Evolutionary conservation across 495 filamentous ascomycete species (phyloP), one percentile per base, ranked within the genome.

Genomic region (Xylaria acuta): DNA sequence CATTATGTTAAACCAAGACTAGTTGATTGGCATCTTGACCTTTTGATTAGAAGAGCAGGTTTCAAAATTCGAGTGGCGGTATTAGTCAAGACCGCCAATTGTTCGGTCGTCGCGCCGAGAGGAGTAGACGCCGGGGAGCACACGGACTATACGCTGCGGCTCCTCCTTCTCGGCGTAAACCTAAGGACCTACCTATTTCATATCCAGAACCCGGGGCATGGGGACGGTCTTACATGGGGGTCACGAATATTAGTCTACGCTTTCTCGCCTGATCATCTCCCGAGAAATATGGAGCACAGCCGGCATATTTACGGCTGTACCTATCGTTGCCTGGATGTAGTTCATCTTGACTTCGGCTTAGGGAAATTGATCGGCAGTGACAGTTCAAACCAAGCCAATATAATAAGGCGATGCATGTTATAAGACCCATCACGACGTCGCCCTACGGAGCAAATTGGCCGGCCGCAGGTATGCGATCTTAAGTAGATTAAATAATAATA

Each of bases 101-200:
- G 22, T 43, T 36, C 60, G 38, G n/a, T 41, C 22, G 7, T 43
- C 9, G 32, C 60, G 14, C n/a, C n/a, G 60, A 30, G 36, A n/a
- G 22, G 22, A 27, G 36, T 63, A 14, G 20, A 63, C 59, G 34
- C 5, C 32, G 1, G 30, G 58, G 20, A 27, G 9, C 36, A 64
- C 27, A 11, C 58, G 16, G 34, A 12, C 58, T 36, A 60, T n/a
- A 20, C 1, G 30, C 59, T 41, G 38, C 59, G 59, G 60, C 60
- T 41, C 38, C 0, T 38, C 36, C n/a, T 41, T 30, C 38, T 41
- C 60, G 60, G 60, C 60, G 38, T 18, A 60, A 38, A 60, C n/a
- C 20, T 38, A 60, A 38, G 20, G 5, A 60, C 58, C 58, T 38
- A 60, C 58, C 58, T 60, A 60, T 60, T 60, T n/a, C n/a, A 22